Conservation (phyloP, 768 basidiomycete species). For the Russula vinacea region DNA sequence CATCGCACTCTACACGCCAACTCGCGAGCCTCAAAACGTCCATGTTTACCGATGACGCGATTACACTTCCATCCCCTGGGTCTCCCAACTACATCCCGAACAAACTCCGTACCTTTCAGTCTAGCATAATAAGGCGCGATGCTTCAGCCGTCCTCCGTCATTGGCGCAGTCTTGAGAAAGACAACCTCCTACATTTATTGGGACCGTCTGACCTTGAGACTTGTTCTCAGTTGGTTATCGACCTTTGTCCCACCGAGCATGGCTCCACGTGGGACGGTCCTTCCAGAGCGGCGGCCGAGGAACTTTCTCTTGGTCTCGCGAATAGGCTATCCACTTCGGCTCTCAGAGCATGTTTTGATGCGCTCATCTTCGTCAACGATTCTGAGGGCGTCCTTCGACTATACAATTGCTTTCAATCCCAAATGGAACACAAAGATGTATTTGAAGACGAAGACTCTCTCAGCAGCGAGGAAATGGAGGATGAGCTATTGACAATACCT, state of each 20-base stretch:
- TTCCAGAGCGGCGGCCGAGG: constrained; percentile 32
- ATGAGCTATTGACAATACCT: constrained; percentile 8
- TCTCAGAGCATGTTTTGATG: constrained; percentile 49
- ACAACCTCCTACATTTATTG: constrained; percentile 46
- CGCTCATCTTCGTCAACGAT: constrained; percentile 44
- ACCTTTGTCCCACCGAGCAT: constrained; percentile 32
- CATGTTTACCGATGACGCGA: background rate
- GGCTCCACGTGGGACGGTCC: constrained; percentile 14
- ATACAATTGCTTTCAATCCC: constrained; percentile 29
- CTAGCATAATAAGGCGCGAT: constrained; percentile 40
- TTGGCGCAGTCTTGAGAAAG: constrained; percentile 46
- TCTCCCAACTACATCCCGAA: constrained; percentile 33
- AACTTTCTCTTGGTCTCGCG: constrained; percentile 41
- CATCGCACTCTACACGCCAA: background rate
- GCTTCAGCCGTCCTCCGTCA: constrained; percentile 33
- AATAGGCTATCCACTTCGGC: constrained; percentile 45
- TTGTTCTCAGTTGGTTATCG: constrained; percentile 41
- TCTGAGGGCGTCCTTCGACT: constrained; percentile 45
- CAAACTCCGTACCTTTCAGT: constrained; percentile 36
- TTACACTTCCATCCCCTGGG: background rate
- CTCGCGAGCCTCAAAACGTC: background rate
- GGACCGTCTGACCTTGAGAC: constrained; percentile 42
- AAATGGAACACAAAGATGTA: constrained; percentile 9
- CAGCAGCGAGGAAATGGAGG: background rate
- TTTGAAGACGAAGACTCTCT: constrained; percentile 2